Percentiles rank a stretch among this genome's conserved stretches.
Conservation (phyloP, 225 moss, liverwort and hornwort species). For the Bryoerythrophyllum caledonicum region DNA sequence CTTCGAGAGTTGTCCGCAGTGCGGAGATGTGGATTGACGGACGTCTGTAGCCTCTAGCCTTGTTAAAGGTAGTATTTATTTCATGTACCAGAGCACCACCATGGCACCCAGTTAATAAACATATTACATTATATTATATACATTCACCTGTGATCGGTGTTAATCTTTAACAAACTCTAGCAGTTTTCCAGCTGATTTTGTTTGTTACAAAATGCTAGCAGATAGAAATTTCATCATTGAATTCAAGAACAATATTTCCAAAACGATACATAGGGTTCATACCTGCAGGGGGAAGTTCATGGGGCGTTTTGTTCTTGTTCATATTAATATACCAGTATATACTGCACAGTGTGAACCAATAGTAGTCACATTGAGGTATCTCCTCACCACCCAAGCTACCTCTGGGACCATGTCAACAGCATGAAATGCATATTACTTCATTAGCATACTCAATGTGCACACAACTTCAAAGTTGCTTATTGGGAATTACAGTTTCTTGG, state of each 20-base stretch:
- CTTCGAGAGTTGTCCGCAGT: slow-evolving; percentile 34
- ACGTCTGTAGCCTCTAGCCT: background rate
- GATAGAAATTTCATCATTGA: background rate
- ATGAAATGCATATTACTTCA: no score
- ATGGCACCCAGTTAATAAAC: slow-evolving; percentile 8
- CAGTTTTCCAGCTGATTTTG: slow-evolving; percentile 6
- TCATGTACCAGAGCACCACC: slow-evolving; percentile 19
- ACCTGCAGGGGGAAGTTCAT: no score
- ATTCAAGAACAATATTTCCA: background rate
- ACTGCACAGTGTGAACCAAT: no score
- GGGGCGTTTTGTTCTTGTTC: no score
- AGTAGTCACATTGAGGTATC: no score
- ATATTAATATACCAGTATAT: no score
- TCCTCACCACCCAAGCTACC: no score
- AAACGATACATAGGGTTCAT: background rate
- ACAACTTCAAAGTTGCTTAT: no score
- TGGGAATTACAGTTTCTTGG: no score
- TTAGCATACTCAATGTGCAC: no score
- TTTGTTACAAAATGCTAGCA: no score
- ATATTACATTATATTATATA: background rate
- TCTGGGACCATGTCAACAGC: no score
- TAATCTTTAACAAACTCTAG: background rate
- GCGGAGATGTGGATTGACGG: slow-evolving; percentile 1
- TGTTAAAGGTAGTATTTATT: slow-evolving; percentile 1
- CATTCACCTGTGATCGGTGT: background rate